Conservation (phyloP, 2,329 filamentous ascomycete species). For the Hypoxylon rubiginosum region DNA sequence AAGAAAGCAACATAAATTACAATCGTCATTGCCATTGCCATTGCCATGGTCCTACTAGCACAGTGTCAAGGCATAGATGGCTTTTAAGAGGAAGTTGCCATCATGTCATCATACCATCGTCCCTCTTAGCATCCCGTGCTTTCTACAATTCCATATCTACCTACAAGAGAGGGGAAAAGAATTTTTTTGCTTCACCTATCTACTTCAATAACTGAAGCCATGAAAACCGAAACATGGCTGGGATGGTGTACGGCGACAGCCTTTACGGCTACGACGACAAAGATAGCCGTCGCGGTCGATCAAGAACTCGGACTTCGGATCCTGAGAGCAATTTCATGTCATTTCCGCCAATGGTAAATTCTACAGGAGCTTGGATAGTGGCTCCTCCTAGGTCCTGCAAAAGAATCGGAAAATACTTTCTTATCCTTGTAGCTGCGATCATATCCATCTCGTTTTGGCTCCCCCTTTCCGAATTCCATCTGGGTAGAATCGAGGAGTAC, state of each 20-base stretch:
- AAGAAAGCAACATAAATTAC: too few relatives aligned
- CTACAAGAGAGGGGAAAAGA: background rate
- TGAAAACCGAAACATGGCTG: background rate
- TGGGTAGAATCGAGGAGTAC: background rate
- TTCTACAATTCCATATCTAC: background rate
- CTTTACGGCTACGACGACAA: constrained; percentile 31
- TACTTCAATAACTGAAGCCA: background rate
- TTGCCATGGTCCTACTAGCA: background rate
- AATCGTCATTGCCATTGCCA: background rate
- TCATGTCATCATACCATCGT: background rate
- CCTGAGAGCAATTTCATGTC: constrained; percentile 9
- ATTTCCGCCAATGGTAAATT: background rate
- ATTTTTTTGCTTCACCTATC: background rate
- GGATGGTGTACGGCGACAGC: constrained; percentile 14
- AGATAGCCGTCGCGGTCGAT: constrained; percentile 4
- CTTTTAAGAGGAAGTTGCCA: background rate
- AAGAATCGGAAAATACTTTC: constrained; percentile 11
- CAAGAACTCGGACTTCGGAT: constrained; percentile 8
- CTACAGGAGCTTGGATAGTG: constrained; percentile 4
- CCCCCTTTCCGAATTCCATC: background rate
- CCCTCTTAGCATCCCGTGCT: background rate
- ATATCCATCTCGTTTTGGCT: constrained; percentile 16
- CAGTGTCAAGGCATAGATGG: background rate
- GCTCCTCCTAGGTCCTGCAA: constrained; percentile 11
- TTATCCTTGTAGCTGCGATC: constrained; percentile 2